phyloP scores from a whole-genome alignment of 176 grass and related monocot species.

The Urochloa ruziziensis region DNA sequence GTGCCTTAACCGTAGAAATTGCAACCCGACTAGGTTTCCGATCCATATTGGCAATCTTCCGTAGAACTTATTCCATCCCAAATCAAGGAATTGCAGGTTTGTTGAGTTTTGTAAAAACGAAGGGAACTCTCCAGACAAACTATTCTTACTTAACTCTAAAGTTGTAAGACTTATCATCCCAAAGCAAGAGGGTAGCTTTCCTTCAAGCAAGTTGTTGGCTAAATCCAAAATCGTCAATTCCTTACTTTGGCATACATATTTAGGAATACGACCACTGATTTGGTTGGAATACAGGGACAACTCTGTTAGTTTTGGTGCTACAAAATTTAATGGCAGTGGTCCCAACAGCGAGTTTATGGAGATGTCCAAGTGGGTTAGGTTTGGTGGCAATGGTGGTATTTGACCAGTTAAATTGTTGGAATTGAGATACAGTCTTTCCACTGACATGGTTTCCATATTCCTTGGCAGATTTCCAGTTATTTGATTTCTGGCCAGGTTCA shows the following conservation, averaged over 20 bases:
- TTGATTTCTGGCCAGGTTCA: conserved; percentile 26
- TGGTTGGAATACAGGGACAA: conserved; percentile 25
- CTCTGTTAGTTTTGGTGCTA: background rate
- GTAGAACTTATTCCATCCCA: background rate
- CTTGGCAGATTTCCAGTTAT: conserved; percentile 17
- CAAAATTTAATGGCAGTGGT: background rate
- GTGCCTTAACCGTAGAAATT: background rate
- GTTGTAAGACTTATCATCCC: background rate
- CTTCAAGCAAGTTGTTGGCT: conserved; percentile 9
- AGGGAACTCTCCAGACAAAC: conserved; percentile 6
- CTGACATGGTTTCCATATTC: background rate
- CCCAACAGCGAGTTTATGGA: conserved; percentile 19
- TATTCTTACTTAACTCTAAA: conserved; percentile 35
- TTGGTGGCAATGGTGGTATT: background rate
- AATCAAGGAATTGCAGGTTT: background rate
- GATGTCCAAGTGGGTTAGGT: background rate
- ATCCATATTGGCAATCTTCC: background rate
- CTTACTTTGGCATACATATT: background rate
- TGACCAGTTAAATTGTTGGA: conserved; percentile 12
- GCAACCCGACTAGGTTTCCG: background rate
- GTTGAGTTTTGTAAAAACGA: background rate
- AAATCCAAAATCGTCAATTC: conserved; percentile 12
- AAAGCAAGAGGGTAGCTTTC: conserved; percentile 5
- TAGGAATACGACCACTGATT: conserved; percentile 15
- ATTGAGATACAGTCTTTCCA: background rate